phyloP scores from a whole-genome alignment of 2,329 filamentous ascomycete species.

The Huntiella moniliformis region DNA sequence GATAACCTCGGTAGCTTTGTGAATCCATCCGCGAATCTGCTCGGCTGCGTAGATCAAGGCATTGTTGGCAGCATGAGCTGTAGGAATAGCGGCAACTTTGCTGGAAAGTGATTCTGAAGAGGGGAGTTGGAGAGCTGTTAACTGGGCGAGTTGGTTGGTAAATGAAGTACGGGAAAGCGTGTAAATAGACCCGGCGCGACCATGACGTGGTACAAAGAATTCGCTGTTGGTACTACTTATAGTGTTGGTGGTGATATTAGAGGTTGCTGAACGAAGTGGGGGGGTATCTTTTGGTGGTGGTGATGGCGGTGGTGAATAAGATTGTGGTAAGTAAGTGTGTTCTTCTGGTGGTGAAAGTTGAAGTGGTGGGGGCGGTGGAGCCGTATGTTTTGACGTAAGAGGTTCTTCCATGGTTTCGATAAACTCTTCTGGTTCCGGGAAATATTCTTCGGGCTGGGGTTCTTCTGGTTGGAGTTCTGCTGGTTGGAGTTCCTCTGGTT shows the following conservation, averaged over 20 bases:
- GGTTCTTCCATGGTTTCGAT: too few relatives aligned
- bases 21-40: constrained; percentile 87
- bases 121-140: constrained; percentile 78
- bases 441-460: too few relatives aligned
- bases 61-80: constrained; percentile 63
- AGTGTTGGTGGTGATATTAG: neutral
- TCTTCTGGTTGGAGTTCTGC: too few relatives aligned
- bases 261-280: constrained; percentile 17
- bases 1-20: constrained; percentile 77
- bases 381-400: too few relatives aligned
- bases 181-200: constrained; percentile 72
- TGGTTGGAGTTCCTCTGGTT: too few relatives aligned
- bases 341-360: constrained; percentile 8
- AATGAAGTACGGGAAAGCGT: constrained; percentile 85
- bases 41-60: constrained; percentile 75
- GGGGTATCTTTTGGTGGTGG: constrained; percentile 30
- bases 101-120: constrained; percentile 68
- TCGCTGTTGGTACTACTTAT: constrained; percentile 3
- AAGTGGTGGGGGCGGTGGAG: too few relatives aligned
- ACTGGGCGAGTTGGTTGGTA: constrained; percentile 75
- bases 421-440: too few relatives aligned
- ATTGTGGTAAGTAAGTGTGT: constrained; percentile 9
- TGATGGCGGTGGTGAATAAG: constrained; percentile 1
- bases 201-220: constrained; percentile 49
- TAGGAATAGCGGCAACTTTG: constrained; percentile 69